A percentile compares a stretch with the other conserved stretches of the same genome.
Evolutionary conservation across 176 grass and related monocot genomes (phyloP).

Genomic region (Hyparrhenia diplandra): DNA sequence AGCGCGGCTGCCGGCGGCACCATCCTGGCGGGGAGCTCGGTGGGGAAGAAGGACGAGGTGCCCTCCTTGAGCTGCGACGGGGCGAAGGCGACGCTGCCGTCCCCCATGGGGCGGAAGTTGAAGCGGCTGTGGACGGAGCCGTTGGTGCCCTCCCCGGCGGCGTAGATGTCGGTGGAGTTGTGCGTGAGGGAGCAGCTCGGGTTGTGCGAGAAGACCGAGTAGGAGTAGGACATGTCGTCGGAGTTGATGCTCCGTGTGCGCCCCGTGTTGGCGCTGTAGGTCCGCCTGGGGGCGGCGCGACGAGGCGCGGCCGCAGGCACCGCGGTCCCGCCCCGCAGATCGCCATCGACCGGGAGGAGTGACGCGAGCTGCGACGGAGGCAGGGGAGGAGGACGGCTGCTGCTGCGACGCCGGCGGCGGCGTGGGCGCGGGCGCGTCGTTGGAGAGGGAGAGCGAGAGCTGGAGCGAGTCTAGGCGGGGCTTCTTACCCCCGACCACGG

Average conservation of each 20-base stretch:
- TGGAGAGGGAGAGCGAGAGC: constrained; percentile 80
- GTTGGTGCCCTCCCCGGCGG: constrained; percentile 93
- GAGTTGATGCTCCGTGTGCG: constrained; percentile 75
- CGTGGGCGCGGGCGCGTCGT: constrained; percentile 20
- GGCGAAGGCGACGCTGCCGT: constrained; percentile 87
- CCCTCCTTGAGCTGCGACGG: constrained; percentile 43
- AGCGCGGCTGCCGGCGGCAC: neutral
- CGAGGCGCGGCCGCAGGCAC: neutral
- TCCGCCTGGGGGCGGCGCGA: constrained; percentile 37
- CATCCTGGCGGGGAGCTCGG: constrained; percentile 71
- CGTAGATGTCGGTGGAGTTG: constrained; percentile 93
- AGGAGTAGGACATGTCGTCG: constrained; percentile 92
- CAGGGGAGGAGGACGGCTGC: neutral
- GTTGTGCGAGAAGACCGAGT: constrained; percentile 96
- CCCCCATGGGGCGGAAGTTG: constrained; percentile 81
- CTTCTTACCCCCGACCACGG: constrained; percentile 72
- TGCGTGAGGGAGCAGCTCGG: constrained; percentile 94
- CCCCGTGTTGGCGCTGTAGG: constrained; percentile 72
- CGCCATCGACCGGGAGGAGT: constrained; percentile 23
- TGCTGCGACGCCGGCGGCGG: neutral
- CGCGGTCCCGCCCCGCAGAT: constrained; percentile 24
- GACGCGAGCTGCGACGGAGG: constrained; percentile 6
- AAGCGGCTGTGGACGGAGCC: constrained; percentile 96
- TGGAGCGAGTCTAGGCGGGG: constrained; percentile 59
- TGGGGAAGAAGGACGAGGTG: constrained; percentile 72